These are phyloP conservation scores for Straminergon stramineum DNA, from an alignment of 225 moss, liverwort and hornwort species.

Conservation along the genomic window DNA sequence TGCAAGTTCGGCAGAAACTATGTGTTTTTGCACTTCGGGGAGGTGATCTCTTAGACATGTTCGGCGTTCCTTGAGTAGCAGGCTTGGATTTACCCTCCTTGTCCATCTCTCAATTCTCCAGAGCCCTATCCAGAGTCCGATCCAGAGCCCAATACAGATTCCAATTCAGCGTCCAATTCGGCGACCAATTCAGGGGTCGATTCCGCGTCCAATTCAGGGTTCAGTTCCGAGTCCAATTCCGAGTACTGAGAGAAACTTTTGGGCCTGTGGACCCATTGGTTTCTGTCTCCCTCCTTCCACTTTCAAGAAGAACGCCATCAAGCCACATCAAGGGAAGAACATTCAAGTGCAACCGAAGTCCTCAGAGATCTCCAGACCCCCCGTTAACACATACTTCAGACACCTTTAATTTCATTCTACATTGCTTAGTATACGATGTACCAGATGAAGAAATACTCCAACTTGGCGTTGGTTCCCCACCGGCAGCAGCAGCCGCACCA, in stretches of 20 bases:
- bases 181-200: fast-evolving
- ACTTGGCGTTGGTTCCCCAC: slow-evolving; percentile 59
- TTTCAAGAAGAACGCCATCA: neutral
- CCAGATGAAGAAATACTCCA: slow-evolving; percentile 97
- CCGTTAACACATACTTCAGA: neutral
- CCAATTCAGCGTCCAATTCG: neutral
- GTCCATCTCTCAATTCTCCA: neutral
- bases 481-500: slow-evolving; percentile 29
- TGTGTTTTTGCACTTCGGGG: slow-evolving; percentile 58
- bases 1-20: slow-evolving; percentile 46
- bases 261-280: neutral
- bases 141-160: neutral
- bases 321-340: neutral
- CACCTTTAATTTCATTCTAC: neutral
- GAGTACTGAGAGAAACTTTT: neutral
- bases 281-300: neutral
- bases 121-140: neutral
- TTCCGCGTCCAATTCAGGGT: neutral
- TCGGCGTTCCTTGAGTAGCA: neutral
- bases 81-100: neutral
- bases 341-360: neutral
- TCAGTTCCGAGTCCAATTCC: neutral
- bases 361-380: neutral
- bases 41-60: slow-evolving; percentile 57
- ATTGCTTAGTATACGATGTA: slow-evolving; percentile 34